A percentile compares a stretch with the other conserved stretches of the same genome.
These are phyloP conservation scores for Leccinum uliginosum DNA, from an alignment of 768 basidiomycete species.

Conservation along the genomic window DNA sequence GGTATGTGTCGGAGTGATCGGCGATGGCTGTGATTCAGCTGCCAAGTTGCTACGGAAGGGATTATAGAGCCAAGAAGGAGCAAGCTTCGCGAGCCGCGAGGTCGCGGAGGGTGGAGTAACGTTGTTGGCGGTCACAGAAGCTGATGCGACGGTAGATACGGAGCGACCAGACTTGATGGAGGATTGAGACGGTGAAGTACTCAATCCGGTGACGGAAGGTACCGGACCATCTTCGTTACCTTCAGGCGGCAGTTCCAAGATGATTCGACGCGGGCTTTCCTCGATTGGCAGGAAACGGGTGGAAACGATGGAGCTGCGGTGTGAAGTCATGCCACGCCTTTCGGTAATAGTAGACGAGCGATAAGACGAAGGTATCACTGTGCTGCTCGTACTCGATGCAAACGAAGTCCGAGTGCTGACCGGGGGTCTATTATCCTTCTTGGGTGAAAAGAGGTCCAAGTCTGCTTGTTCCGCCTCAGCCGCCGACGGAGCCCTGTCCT, in stretches of 20 bases:
- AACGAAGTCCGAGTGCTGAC: slow-evolving; percentile 36
- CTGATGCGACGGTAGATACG: slow-evolving; percentile 35
- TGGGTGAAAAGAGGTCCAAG: slow-evolving; percentile 58
- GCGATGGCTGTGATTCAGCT: slow-evolving; percentile 53
- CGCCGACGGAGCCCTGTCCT: slow-evolving; percentile 38
- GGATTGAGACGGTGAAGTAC: slow-evolving; percentile 63
- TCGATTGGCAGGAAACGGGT: slow-evolving; percentile 60
- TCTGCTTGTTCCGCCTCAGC: slow-evolving; percentile 73
- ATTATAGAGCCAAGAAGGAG: slow-evolving; percentile 78
- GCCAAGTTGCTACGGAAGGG: slow-evolving; percentile 58
- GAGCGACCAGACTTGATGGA: slow-evolving; percentile 57
- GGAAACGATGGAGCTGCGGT: slow-evolving; percentile 47
- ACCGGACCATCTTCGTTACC: slow-evolving; percentile 28
- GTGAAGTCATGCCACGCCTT: slow-evolving; percentile 37
- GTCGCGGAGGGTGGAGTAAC: slow-evolving; percentile 26
- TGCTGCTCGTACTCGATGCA: slow-evolving; percentile 38
- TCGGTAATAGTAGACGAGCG: slow-evolving; percentile 33
- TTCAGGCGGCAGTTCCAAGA: slow-evolving; percentile 50
- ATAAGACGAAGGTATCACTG: slow-evolving; percentile 33
- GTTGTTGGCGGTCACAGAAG: slow-evolving; percentile 14
- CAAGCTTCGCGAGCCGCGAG: slow-evolving; percentile 51
- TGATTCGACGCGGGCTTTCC: slow-evolving; percentile 57
- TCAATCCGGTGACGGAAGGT: slow-evolving; percentile 36
- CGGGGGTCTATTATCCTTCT: slow-evolving; percentile 33
- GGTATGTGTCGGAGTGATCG: slow-evolving; percentile 43